Base-by-base conservation (phyloP, 345 rosid species). In the Psidium guajava region DNA sequence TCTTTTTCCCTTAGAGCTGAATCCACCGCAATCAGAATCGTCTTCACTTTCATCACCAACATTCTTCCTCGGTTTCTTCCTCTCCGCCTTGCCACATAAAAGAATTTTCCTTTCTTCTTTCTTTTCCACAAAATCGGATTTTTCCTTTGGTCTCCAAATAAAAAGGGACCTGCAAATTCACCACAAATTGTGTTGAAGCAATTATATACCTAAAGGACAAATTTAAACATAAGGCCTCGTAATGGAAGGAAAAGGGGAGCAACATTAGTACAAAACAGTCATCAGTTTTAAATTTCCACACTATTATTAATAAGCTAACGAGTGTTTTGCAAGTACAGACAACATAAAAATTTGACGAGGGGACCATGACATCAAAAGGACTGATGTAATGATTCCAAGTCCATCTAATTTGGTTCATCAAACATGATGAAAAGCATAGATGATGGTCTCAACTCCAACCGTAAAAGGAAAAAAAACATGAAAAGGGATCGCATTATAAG, bases 71-170 rank as follows among this genome's bases (percentile, higher is more conserved):
- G 84, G 90, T 83, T 91, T 94, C 90, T 93, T 94, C 88, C 92
- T 93, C 89, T 85, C 88, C 6, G 89, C 92, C 83, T 85, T 87
- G 82, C 88, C 91, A 49, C 95, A 92, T 44, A 93, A 85, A 47
- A 96, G 49, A 40, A 96, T 94, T 87, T 92, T 91, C 86, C 88
- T 91, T 49, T 89, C 90, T 49, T 95, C 91, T 42, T 94, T 94
- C 85, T 88, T 93, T 82, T 95, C 95, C 69, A 83, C 90, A 25
- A 84, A 53, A 58, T 95, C 94, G 1, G 87, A 57, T 81, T 89
- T 90, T 87, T 90, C 94, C 87, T 91, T 92, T 13, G 98, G 99
- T 89, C 92, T 91, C 99, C 99, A 97, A 69, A 97, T 93, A 89
- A 95, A 95, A 61, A 97, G 91, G 73, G 99, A 97, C 92, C 99